Percentiles rank a stretch among this genome's conserved stretches.
These are phyloP conservation scores for Malassezia brasiliensis DNA, from an alignment of 1,284 basidiomycete species.

Conservation along the genomic window DNA sequence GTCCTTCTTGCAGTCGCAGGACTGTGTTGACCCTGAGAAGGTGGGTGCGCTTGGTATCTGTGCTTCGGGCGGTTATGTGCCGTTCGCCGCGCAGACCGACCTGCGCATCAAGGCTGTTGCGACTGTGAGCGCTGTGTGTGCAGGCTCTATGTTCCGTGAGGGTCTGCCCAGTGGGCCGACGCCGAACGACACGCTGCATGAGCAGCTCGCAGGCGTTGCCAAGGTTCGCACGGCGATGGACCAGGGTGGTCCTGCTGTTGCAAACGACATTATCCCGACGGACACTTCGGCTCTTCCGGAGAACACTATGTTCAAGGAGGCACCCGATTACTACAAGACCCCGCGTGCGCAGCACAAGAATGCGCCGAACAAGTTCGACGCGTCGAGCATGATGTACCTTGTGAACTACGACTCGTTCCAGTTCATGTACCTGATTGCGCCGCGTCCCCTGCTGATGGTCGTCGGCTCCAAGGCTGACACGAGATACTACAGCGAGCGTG, in stretches of 20 bases:
- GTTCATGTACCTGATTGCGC: neutral
- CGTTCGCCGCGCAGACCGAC: constrained; percentile 2
- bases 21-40: neutral
- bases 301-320: neutral
- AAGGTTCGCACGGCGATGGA: neutral
- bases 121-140: neutral
- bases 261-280: neutral
- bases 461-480: neutral
- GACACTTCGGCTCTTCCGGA: neutral
- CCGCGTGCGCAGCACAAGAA: constrained; percentile 3
- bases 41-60: neutral
- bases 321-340: neutral
- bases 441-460: neutral
- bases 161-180: neutral
- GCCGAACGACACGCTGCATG: neutral
- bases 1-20: neutral
- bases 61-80: constrained; percentile 1
- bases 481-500: neutral
- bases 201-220: neutral
- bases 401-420: constrained; percentile 4
- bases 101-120: neutral
- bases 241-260: neutral
- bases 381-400: neutral
- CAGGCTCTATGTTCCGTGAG: neutral
- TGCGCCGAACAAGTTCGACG: neutral